phyloP scores from a whole-genome alignment of 345 rosid genomes.

The Viola odorata region DNA sequence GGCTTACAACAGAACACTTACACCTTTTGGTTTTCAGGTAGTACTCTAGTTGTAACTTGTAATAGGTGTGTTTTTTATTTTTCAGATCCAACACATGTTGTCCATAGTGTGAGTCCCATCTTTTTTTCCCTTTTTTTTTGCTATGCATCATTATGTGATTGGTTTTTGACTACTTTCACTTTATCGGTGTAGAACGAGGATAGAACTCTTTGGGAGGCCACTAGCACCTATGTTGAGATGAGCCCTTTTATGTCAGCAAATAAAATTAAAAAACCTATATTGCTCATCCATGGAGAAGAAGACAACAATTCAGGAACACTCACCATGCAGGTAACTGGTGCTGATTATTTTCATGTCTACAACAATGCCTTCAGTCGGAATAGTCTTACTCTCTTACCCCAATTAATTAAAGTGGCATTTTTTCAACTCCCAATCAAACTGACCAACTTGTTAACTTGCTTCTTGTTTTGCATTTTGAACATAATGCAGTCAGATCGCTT shows the following conservation, averaged over 20 bases:
- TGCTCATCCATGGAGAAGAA: constrained; percentile 97
- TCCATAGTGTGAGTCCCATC: neutral
- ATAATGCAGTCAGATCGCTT: constrained; percentile 81
- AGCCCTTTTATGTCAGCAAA: constrained; percentile 96
- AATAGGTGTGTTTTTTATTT: neutral
- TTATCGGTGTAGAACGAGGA: constrained; percentile 67
- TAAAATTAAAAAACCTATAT: constrained; percentile 90
- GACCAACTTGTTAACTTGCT: constrained; percentile 11
- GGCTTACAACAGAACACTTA: constrained; percentile 96
- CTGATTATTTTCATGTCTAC: neutral
- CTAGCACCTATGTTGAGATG: constrained; percentile 80
- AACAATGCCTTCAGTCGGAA: neutral
- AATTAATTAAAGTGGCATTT: constrained; percentile 5
- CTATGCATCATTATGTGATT: constrained; percentile 11
- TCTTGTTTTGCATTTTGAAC: constrained; percentile 8
- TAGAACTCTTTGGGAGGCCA: constrained; percentile 97
- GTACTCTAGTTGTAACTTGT: constrained; percentile 9
- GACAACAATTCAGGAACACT: constrained; percentile 93
- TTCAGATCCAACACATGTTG: neutral
- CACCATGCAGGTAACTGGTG: constrained; percentile 77
- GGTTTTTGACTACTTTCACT: constrained; percentile 6
- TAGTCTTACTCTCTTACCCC: neutral
- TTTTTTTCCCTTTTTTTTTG: neutral
- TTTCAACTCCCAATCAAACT: neutral
- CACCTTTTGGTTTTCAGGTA: constrained; percentile 99